A percentile compares a stretch with the other conserved stretches of the same genome.
Evolutionary conservation across 2,329 filamentous ascomycete genomes (phyloP).

Genomic region (Xylariaceae sp.): DNA sequence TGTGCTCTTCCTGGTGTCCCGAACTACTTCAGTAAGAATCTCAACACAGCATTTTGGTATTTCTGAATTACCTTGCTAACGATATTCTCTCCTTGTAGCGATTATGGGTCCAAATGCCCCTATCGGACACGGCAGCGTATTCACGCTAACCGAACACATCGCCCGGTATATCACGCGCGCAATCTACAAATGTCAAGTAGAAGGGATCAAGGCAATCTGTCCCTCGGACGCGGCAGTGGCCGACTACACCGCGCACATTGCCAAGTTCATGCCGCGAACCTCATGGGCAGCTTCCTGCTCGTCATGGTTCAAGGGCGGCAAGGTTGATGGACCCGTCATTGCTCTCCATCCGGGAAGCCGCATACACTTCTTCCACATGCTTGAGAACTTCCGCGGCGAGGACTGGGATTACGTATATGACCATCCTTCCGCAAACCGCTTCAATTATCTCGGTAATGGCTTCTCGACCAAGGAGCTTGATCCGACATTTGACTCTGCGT

Average conservation of each 20-base stretch:
- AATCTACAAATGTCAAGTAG: conserved; percentile 46
- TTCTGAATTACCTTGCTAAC: conserved; percentile 4
- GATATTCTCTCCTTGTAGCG: conserved; percentile 29
- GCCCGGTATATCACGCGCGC: conserved; percentile 46
- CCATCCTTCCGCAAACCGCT: conserved; percentile 38
- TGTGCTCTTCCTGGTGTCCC: conserved; percentile 47
- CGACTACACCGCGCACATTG: conserved; percentile 47
- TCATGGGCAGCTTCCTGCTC: conserved; percentile 44
- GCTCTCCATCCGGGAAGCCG: conserved; percentile 48
- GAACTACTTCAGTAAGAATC: conserved; percentile 49
- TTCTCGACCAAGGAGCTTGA: conserved; percentile 45
- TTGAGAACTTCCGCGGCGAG: conserved; percentile 46
- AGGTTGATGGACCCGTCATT: conserved; percentile 40
- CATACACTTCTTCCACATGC: conserved; percentile 50
- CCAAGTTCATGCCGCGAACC: conserved; percentile 49
- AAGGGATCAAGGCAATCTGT: conserved; percentile 43
- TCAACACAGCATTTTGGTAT: background rate
- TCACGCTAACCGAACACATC: conserved; percentile 48
- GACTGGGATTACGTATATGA: conserved; percentile 50
- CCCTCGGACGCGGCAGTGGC: conserved; percentile 43
- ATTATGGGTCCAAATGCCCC: conserved; percentile 50
- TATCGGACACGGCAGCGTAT: conserved; percentile 46
- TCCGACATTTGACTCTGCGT: conserved; percentile 35
- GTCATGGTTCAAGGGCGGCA: conserved; percentile 49
- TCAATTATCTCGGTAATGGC: conserved; percentile 49